Conservation (phyloP, 2,329 filamentous ascomycete species). For the Fusarium sp. region DNA sequence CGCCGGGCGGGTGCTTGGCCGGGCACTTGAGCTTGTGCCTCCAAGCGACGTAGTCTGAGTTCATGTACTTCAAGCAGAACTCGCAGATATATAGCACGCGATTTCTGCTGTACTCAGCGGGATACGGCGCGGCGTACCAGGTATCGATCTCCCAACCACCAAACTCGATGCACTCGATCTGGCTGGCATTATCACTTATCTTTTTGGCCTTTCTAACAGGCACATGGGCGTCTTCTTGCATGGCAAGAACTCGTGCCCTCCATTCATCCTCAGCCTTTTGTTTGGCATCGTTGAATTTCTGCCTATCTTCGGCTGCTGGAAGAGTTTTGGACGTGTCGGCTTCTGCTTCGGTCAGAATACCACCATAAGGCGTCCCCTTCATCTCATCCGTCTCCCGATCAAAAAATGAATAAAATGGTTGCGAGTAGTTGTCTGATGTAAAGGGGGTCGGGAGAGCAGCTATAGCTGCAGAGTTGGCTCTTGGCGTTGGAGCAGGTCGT, state of each 20-base stretch:
- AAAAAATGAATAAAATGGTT: slow-evolving; percentile 89
- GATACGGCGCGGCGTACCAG: slow-evolving; percentile 98
- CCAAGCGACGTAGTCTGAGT: slow-evolving; percentile 98
- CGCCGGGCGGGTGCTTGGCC: slow-evolving; percentile 95
- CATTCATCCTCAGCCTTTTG: slow-evolving; percentile 94
- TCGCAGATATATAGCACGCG: slow-evolving; percentile 98
- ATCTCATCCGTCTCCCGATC: slow-evolving; percentile 91
- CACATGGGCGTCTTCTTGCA: slow-evolving; percentile 75
- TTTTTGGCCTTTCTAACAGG: slow-evolving; percentile 79
- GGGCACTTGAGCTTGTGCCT: slow-evolving; percentile 97
- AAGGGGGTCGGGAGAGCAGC: slow-evolving; percentile 68
- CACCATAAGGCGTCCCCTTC: slow-evolving; percentile 95
- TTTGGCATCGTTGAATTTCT: slow-evolving; percentile 90
- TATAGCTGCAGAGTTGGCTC: slow-evolving; percentile 40
- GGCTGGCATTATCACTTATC: slow-evolving; percentile 87
- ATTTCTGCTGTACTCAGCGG: slow-evolving; percentile 97
- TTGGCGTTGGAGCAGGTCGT: slow-evolving; percentile 47
- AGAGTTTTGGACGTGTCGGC: slow-evolving; percentile 93
- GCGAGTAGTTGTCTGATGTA: slow-evolving; percentile 73
- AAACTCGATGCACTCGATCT: slow-evolving; percentile 99
- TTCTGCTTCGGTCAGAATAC: slow-evolving; percentile 89
- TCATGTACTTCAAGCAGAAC: slow-evolving; percentile 99
- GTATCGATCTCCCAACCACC: slow-evolving; percentile 98
- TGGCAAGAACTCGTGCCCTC: slow-evolving; percentile 74
- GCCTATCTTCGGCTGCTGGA: slow-evolving; percentile 83